Conservation (phyloP, 768 basidiomycete species). For the Holtermannia corniformis region DNA sequence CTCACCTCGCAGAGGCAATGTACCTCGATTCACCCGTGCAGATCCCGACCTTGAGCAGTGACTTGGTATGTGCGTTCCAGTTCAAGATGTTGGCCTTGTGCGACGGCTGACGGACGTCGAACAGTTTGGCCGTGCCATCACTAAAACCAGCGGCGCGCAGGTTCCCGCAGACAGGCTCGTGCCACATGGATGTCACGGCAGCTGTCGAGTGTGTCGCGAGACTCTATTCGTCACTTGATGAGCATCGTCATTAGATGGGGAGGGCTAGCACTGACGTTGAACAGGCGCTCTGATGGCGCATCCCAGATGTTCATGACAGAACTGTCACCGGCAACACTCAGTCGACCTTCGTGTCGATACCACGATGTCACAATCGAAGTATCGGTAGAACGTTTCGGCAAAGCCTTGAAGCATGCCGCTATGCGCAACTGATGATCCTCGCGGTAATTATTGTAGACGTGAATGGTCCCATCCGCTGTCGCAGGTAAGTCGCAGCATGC, state of each 20-base stretch:
- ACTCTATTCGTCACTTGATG: conserved; percentile 2
- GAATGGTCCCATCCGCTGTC: conserved; percentile 27
- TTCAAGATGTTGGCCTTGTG: not conserved
- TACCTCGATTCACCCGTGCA: not conserved
- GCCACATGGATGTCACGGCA: conserved; percentile 16
- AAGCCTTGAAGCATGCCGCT: conserved; percentile 24
- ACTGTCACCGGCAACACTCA: conserved; percentile 21
- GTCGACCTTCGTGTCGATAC: conserved; percentile 25
- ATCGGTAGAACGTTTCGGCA: conserved; percentile 2
- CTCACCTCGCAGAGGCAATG: not conserved
- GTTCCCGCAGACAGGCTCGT: conserved; percentile 31
- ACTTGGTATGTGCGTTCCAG: not conserved
- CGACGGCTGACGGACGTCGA: conserved; percentile 17
- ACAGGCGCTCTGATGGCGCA: conserved; percentile 27
- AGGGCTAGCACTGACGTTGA: conserved; percentile 15
- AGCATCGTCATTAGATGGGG: not conserved
- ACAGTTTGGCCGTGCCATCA: conserved; percentile 25
- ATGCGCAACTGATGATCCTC: conserved; percentile 17
- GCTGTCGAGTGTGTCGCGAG: conserved; percentile 9
- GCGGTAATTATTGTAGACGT: conserved; percentile 21
- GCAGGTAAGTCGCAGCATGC: not conserved
- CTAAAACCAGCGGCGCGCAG: conserved; percentile 17
- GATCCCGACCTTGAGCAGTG: not conserved
- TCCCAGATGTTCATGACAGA: conserved; percentile 31
- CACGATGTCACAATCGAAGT: conserved; percentile 15